Evolutionary conservation across 78 protist species (phyloP), one percentile per base, ranked within the genome.

Genomic region (Dictyostelium firmibasis): DNA sequence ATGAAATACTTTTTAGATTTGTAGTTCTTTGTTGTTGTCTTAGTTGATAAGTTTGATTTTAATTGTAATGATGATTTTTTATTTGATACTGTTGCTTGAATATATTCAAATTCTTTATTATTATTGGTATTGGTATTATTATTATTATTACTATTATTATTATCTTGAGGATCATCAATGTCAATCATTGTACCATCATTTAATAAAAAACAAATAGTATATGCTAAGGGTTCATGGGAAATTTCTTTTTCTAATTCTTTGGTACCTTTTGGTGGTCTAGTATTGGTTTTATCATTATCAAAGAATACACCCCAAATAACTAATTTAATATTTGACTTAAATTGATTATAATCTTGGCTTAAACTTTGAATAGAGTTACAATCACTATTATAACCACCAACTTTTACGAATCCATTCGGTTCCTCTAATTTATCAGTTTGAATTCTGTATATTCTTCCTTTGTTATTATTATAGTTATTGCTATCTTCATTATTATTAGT

Each of bases 221-320:
- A 27, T 25, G 86, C 94, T 27, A 89, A 43, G 1, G 94, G 88
- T 69, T 89, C 87, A 8, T 79, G n/a, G 16, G 86, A 50, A 0
- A 31, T 43, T 27, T 79, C 70, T 50, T 88, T 43, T 18, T 31
- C 41, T 3, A 62, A 9, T 77, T 43, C 6, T 3, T 89, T 81
- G 2, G 1, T 16, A 38, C 14, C 4, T 5, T 75, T 35, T 57
- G 67, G 5, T 57, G n/a, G 67, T 23, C 83, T 74, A 25, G 64
- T 47, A 38, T 76, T 86, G 0, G 94, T 89, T 36, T 79, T 70
- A 25, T 89, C 87, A 43, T 89, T 89, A 14, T 89, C 94, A 25
- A 69, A 64, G 1, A 69, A 18, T 1, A 81, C 35, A 69, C 87
- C 86, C 75, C 84, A 70, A 9, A 43, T 3, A 16, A 89, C 4